Evolutionary conservation across 768 basidiomycete genomes (phyloP), one percentile per base, ranked within the genome.

Genomic region (Suillus paluster): DNA sequence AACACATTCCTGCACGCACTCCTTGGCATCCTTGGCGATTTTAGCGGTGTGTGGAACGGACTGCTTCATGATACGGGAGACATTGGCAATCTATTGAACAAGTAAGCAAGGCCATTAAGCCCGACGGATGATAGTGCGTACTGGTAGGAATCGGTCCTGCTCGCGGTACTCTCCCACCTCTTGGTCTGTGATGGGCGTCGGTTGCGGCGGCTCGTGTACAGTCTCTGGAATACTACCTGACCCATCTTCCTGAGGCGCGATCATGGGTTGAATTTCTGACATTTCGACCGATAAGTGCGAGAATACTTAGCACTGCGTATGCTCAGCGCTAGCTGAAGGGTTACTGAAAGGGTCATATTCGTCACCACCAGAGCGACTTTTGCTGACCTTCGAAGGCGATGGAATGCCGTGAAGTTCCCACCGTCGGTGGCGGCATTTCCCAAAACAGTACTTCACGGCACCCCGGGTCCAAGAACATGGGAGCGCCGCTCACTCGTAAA

Each of bases 1-100:
- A 60, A 97, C 94, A 77, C 96, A 97, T 78, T 98, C 97, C 75
- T 99, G 97, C 46, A 98, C 94, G 77, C 94, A 95, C 78, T 99
- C 97, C 74, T 99, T 99, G 49, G 95, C 95, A 76, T 99, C 97
- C 75, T 98, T 98, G 9, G 94, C 92, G 70, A 98, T 97, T 79
- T 99, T 99, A 46, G 97, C 94, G 21, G 91, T 91, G 0, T 88
- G 79, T 0, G 97, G 96, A 3, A 98, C 89, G 12, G 94, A 85
- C 46, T 88, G 81, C 77, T 98, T 98, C 96, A 98, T 99, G 71
- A 99, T 96, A 23, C 97, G 86, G 17, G 95, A 88, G n/a, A 98
- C 95, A 73, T 99, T 99, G 57, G 96, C 96, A 68, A 99, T 99
- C 95, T 96, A 67, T 19, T 48, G 34, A 45, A 30, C 21, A 36